phyloP scores from a whole-genome alignment of 2,329 filamentous ascomycete species.

The Cercospora sp. region DNA sequence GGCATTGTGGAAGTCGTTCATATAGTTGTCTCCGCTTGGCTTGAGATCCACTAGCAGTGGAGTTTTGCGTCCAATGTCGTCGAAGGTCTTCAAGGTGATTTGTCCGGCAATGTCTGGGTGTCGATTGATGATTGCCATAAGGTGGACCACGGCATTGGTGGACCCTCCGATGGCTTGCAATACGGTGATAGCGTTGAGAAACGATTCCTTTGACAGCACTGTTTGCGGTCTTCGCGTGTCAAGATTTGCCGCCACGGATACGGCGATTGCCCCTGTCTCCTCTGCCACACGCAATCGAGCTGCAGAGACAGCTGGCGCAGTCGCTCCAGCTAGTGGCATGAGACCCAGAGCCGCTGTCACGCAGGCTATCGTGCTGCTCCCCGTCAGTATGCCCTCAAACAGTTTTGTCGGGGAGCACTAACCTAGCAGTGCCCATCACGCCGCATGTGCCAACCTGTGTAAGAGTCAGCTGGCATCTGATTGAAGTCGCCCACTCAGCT shows the following conservation, averaged over 20 bases:
- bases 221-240: conserved; percentile 47
- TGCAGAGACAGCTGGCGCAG: conserved; percentile 56
- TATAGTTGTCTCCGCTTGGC: conserved; percentile 56
- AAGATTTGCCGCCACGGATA: conserved; percentile 43
- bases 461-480: not conserved
- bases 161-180: conserved; percentile 50
- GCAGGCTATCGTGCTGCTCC: conserved; percentile 56
- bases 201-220: conserved; percentile 51
- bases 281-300: conserved; percentile 56
- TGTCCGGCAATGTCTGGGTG: conserved; percentile 51
- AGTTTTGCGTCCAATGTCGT: conserved; percentile 51
- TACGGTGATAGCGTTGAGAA: conserved; percentile 50
- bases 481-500: conserved; percentile 38
- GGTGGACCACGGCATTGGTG: conserved; percentile 48
- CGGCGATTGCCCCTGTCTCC: conserved; percentile 54
- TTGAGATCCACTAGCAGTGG: conserved; percentile 56
- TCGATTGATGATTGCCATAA: conserved; percentile 51
- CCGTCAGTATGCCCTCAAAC: not conserved
- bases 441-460: conserved; percentile 52
- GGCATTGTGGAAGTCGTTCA: conserved; percentile 58
- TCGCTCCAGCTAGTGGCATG: conserved; percentile 55
- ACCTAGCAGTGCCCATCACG: conserved; percentile 57
- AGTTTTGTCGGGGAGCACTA: not conserved
- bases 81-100: conserved; percentile 50
- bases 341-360: conserved; percentile 55